Base-by-base conservation (phyloP, 2,329 filamentous ascomycete species). In the Cytospora mali region DNA sequence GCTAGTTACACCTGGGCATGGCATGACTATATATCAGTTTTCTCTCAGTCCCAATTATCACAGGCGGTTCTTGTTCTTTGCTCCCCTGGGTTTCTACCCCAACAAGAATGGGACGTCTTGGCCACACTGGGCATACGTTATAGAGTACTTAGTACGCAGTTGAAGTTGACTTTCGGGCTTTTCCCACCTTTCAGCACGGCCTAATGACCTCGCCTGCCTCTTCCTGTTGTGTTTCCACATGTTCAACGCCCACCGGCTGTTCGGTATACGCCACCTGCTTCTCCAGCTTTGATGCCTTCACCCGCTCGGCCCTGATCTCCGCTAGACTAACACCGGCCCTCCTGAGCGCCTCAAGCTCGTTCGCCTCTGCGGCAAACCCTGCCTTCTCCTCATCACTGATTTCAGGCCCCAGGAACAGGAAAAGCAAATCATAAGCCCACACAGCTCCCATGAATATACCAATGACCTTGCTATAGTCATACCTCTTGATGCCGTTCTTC, bases 401-500 rank as follows among this genome's bases (percentile, higher is more conserved):
- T 74, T 85, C 83, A 1, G 83, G 83, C 0, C 89, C 89, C 1
- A 90, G 50, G 13, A 91, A 73, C 0, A 87, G 88, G 57, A 92
- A 71, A 4, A 85, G 1, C 39, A 87, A 79, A 18, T 84, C 78
- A 65, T 85, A 87, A 23, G 71, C 81, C 68, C 83, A 96, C 1
- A 96, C 91, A 68, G 88, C 92, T 0, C 83, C 93, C 90, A 97
- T 93, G 76, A 97, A 96, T 71, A 95, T 94, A 71, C 88, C 91
- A 67, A 96, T 93, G 10, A 96, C 92, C 68, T 88, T 88, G 39
- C 91, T 91, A 68, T 96, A 96, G 65, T 91, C 78, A 73, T 89
- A 92, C 4, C 89, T 79, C 53, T 75, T 73, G 35, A 76, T 73
- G 0, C 77, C 81, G 1, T 75, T 71, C 25, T 80, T 83, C 0